These are phyloP conservation scores for Dioscorea zingiberensis DNA, from an alignment of 106 monocot species.

Conservation along the genomic window DNA sequence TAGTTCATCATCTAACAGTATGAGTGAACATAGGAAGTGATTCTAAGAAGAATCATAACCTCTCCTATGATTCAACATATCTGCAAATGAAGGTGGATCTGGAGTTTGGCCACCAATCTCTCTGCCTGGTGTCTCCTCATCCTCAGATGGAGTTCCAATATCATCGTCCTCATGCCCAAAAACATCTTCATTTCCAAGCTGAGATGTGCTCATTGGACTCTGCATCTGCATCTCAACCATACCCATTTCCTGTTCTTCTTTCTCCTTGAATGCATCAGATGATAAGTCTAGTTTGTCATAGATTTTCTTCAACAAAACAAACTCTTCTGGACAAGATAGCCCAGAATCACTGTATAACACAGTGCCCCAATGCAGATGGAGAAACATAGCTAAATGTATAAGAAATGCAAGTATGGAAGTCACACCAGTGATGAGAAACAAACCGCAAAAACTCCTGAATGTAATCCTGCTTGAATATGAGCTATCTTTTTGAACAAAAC, in stretches of 20 bases:
- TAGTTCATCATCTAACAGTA: no score
- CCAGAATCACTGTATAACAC: no score
- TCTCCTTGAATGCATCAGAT: no score
- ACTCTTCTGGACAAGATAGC: no score
- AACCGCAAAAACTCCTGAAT: constrained; percentile 23
- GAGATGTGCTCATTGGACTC: no score
- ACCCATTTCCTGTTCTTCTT: no score
- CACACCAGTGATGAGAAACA: constrained; percentile 33
- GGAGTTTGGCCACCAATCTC: background rate
- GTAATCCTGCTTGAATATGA: constrained; percentile 9
- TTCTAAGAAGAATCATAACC: no score
- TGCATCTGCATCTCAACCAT: no score
- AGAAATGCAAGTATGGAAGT: constrained; percentile 1
- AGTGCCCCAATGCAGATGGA: constrained; percentile 1
- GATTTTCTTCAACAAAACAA: no score
- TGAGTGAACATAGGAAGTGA: no score
- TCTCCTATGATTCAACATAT: background rate
- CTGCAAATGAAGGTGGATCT: background rate
- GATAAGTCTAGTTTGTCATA: no score
- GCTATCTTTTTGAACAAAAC: background rate
- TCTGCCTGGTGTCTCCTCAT: background rate
- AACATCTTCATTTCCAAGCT: no score
- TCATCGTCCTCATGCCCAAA: background rate
- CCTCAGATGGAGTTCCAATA: background rate
- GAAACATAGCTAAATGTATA: constrained; percentile 4